Evolutionary conservation across 179 eudicot genomes (phyloP).

Genomic region (Spinacia oleracea): DNA sequence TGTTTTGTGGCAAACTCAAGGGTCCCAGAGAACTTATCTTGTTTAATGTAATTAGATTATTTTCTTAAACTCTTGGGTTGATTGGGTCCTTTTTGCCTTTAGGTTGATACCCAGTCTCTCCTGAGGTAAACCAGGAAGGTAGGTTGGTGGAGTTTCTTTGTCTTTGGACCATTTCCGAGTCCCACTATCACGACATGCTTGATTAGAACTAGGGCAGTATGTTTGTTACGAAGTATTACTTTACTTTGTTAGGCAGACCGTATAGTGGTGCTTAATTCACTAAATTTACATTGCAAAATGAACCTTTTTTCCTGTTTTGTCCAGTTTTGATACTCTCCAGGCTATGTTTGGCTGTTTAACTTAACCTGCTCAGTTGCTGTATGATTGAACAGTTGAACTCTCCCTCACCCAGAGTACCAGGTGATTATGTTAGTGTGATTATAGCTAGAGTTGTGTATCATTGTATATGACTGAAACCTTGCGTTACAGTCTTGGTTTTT

Average conservation of each 20-base stretch:
- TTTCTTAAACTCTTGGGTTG: not conserved
- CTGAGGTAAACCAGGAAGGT: not conserved
- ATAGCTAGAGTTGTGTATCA: not conserved
- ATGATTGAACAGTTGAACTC: not conserved
- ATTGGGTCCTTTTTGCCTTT: slow-evolving; percentile 8
- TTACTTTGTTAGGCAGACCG: not conserved
- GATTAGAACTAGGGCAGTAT: not conserved
- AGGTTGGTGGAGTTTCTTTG: not conserved
- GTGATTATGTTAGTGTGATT: not conserved
- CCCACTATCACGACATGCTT: slow-evolving; percentile 9
- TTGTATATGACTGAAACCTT: not conserved
- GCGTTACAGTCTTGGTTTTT: not conserved
- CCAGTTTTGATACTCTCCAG: not conserved
- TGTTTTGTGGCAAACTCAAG: slow-evolving; percentile 36
- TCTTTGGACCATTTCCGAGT: slow-evolving; percentile 1
- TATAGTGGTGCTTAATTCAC: not conserved
- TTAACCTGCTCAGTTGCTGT: not conserved
- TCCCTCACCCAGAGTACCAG: not conserved
- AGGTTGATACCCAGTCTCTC: not conserved
- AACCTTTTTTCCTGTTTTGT: not conserved
- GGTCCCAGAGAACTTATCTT: slow-evolving; percentile 24
- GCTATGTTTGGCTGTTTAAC: not conserved
- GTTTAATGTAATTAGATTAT: slow-evolving; percentile 16
- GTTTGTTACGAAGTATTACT: not conserved
- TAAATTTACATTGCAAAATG: not conserved